Base-by-base conservation (phyloP, 1,284 basidiomycete genomes). In the Macrocystidia cucumis region DNA sequence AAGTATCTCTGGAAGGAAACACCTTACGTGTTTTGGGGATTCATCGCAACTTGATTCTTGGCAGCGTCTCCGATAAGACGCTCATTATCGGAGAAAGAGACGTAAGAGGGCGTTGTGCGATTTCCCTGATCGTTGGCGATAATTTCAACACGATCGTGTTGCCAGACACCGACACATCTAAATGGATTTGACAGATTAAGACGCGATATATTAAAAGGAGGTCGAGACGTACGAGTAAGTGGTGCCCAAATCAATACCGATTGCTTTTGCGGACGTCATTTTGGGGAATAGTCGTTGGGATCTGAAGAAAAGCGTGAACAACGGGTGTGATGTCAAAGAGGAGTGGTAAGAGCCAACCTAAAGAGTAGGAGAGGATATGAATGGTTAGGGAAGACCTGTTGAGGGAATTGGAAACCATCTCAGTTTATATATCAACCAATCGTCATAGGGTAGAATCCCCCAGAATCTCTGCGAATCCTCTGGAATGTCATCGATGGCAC, bases 91-190 rank as follows among this genome's bases (percentile, higher is more conserved):
- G 86, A 87, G 73, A 93, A 93, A 30, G 87, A 84, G 59, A 93
- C 90, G 59, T 91, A 92, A 5, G 90, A 96, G 26, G 91, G 92
- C 11, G 92, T 96, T 19, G 91, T 96, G 42, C 91, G 84, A 74
- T 96, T 96, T 60, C 92, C 91, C 73, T 95, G 92, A 72, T 96
- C 92, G 66, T 95, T 92, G 68, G 89, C 86, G 59, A 91, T 92
- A 69, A 95, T 95, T 70, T 97, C 93, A 48, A 97, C 93, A 56
- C 92, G 89, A 73, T 97, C 92, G 52, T 96, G 91, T 70, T 92
- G 88, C 92, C 92, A 97, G 48, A 96, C 91, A 74, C 87, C 92
- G 51, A 93, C 69, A 49, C 69, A 72, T 21, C 68, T 70, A 35
- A 2, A 40, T 26, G 34, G 38, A 34, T 47, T 32, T 46, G 43